Base-by-base conservation (phyloP, 2,329 filamentous ascomycete species). In the Penicillium frequentans region DNA sequence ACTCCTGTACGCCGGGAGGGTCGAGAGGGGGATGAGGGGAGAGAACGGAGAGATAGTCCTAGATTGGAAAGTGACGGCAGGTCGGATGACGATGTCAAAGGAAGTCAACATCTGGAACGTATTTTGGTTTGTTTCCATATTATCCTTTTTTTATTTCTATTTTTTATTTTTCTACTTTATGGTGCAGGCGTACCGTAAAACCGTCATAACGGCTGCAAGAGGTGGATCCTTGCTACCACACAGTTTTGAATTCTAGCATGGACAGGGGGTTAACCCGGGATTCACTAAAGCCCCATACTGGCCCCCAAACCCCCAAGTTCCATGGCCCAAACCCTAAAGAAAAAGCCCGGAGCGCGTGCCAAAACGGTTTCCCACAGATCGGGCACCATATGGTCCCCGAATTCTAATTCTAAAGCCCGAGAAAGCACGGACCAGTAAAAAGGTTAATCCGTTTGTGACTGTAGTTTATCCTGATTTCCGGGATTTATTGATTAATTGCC, bases 311-410 rank as follows among this genome's bases (percentile, higher is more conserved):
- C 11, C 19, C 11, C 3, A 24, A 33, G 7, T 8, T 24, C 42
- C 54, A 49, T 27, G 33, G 24, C 37, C 31, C 27, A 42, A 54
- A 39, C 47, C 50, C 43, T 33, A 42, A 42, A 3, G 5, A 42
- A 42, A 42, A 42, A 42, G 39, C 51, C 55, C 50, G 55, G 50
- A 54, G 57, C 54, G 57, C 51, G 44, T 49, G 33, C 56, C 56
- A 55, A 52, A 65, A 66, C 59, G 63, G 63, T 59, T 65, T 57
- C 56, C 59, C 55, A 64, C 59, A 55, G 64, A 60, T 64, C 64
- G 64, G 64, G 64, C 31, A 63, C 64, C 63, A 64, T 62, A 45
- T 67, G 64, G 63, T 67, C 62, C 64, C 64, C 64, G 64, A 67
- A 14, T 54, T 55, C 46, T 64, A 55, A 14, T 54, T 57, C 46